Evolutionary conservation across 768 basidiomycete species (phyloP), one percentile per base, ranked within the genome.

Genomic region (Wakefieldia striispora): DNA sequence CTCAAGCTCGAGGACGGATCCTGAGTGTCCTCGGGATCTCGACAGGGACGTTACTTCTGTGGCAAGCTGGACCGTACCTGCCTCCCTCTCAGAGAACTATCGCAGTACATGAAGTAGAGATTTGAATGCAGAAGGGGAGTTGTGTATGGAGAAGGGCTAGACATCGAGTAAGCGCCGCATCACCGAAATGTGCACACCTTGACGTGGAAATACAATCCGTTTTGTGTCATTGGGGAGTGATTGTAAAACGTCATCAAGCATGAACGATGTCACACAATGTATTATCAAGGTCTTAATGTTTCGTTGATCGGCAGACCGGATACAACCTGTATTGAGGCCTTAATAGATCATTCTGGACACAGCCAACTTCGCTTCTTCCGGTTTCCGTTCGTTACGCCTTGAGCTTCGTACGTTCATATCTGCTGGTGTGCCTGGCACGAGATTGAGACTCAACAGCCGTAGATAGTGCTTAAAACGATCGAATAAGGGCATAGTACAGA

Each of bases 41-140:
- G 56, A 59, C 19, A 66, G 62, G 0, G 69, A 73, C 9, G 53
- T 71, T 23, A 47, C 72, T 42, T 67, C 66, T 13, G 71, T 66
- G 14, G 68, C 66, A 9, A 64, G 66, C 58, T 70, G 45, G 43
- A 66, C 24, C 7, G n/a, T n/a, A n/a, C 7, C 24, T 24, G 3
- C 24, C 7, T 7, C 7, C 7, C 4, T 3, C 24, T 3, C 24
- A 24, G 24, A 24, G 7, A 40, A 31, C 20, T 2, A 34, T 13
- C 9, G 17, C 35, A 31, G 19, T 20, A 29, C 24, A 35, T 35
- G 20, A 24, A 24, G 81, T 84, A n/a, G n/a, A 86, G 80, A 86
- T 33, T 56, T 88, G 48, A 75, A 85, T 61, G 66, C 70, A 36
- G 83, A 91, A 66, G 83, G 84, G 3, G 84, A 87, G 60, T 57